Conservation (phyloP, 78 protist species). For the Neovahlkampfia damariscottae region DNA sequence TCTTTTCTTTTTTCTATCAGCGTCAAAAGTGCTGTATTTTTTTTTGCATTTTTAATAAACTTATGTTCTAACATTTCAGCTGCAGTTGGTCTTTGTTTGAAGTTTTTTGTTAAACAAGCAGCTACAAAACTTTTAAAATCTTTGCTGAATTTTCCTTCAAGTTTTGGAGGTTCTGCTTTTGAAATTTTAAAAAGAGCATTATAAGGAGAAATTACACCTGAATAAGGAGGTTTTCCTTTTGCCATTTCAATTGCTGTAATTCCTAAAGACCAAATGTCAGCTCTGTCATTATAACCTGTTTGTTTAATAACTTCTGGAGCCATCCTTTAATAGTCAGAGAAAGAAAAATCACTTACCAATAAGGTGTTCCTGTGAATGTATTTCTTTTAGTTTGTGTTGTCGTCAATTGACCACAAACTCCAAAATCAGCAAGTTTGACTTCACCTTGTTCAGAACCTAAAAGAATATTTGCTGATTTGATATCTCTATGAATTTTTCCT, state of each 20-base stretch:
- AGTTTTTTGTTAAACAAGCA: conserved; percentile 56
- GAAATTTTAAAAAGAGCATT: conserved; percentile 86
- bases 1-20: background rate
- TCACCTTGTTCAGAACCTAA: conserved; percentile 64
- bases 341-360: conserved; percentile 14
- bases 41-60: background rate
- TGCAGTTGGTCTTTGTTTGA: conserved; percentile 54
- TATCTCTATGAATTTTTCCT: conserved; percentile 94
- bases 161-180: conserved; percentile 77
- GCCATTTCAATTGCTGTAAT: conserved; percentile 96
- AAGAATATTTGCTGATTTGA: conserved; percentile 89
- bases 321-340: conserved; percentile 75
- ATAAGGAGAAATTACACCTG: conserved; percentile 86
- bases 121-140: conserved; percentile 40
- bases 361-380: conserved; percentile 79
- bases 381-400: conserved; percentile 22
- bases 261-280: conserved; percentile 98
- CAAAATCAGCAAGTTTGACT: conserved; percentile 95
- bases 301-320: conserved; percentile 94
- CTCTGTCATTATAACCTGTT: conserved; percentile 38
- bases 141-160: conserved; percentile 41
- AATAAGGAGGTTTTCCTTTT: conserved; percentile 85
- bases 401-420: conserved; percentile 83
- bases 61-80: conserved; percentile 34
- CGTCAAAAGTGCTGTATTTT: background rate